phyloP scores from a whole-genome alignment of 768 basidiomycete species.

The Suillus alpinus region DNA sequence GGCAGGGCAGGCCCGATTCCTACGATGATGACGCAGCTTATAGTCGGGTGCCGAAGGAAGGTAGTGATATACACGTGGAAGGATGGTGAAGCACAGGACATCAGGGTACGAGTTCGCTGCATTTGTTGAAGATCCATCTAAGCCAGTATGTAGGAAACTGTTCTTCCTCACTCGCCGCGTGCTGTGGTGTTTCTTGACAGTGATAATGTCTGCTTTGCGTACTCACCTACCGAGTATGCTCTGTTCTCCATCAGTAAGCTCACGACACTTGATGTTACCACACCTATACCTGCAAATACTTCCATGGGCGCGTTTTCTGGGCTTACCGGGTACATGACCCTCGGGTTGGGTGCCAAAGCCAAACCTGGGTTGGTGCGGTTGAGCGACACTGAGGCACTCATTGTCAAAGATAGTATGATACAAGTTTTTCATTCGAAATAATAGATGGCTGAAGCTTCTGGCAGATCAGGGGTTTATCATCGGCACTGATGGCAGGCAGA shows the following conservation, averaged over 20 bases:
- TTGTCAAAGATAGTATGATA: constrained; percentile 76
- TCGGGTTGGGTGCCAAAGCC: constrained; percentile 72
- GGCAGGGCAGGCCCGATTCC: constrained; percentile 49
- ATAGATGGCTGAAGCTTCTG: constrained; percentile 2
- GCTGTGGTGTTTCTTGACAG: constrained; percentile 70
- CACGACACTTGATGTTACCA: constrained; percentile 51
- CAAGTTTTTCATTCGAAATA: neutral
- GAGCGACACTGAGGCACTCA: constrained; percentile 60
- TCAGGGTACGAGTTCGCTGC: constrained; percentile 46
- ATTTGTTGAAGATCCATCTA: neutral
- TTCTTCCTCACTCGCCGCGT: constrained; percentile 88
- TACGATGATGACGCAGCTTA: constrained; percentile 67
- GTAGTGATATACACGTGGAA: constrained; percentile 85
- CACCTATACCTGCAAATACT: constrained; percentile 37
- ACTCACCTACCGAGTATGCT: constrained; percentile 65
- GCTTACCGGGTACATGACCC: constrained; percentile 81
- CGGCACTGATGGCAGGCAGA: constrained; percentile 54
- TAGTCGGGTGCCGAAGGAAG: constrained; percentile 84
- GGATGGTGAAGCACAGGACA: constrained; percentile 75
- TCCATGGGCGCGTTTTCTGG: constrained; percentile 79
- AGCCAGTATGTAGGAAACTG: constrained; percentile 59
- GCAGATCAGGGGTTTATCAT: constrained; percentile 70
- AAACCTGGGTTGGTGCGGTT: constrained; percentile 62
- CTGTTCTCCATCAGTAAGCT: constrained; percentile 65
- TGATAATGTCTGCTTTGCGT: constrained; percentile 68